Base-by-base conservation (phyloP, 345 rosid species). In the Populus davidiana region DNA sequence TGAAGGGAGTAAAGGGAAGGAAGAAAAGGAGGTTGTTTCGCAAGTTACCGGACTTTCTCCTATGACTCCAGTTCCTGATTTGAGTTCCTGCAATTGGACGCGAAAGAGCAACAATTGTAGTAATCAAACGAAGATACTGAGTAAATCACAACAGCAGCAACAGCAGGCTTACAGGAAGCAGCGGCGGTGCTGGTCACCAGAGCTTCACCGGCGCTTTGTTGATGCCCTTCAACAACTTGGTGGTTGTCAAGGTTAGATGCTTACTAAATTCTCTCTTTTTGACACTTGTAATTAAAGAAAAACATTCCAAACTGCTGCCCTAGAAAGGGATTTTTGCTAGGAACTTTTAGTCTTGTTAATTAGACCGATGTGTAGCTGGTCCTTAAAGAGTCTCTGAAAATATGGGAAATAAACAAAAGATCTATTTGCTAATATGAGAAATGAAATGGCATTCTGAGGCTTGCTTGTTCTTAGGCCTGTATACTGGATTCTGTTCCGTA, bases 181-280 rank as follows among this genome's bases (percentile, higher is more conserved):
- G 76, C 82, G 97, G 77, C 80, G 97, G 62, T 89, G 86, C 80
- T 94, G 98, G 97, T 90, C 98, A 27, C 90, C 92, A 11, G 93
- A 91, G 54, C 94, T 94, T 64, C 98, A 90, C 78, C 85, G 88
- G 29, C 87, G 86, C 56, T 94, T 94, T 47, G 83, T 90, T 21
- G 91, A 88, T 70, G 97, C 91, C 27, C 90, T 94, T 78, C 88
- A 88, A 7, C 83, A 72, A 49, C 95, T 94, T 65, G 96, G 97
- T 66, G 97, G 97, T 62, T 83, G 88, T 59, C 83, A 86, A 82
- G 96, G 97, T 90, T 66, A 82, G 86, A 11, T 72, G 8, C 67
- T 68, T 35, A 44, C 14, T 23, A 41, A 79, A n/a, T 56, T 9
- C 9, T 69, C 18, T 39, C 43, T 77, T 69, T 25, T 18, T 13